Evolutionary conservation across 768 basidiomycete species (phyloP).

Genomic region (Boletus coccyginus): DNA sequence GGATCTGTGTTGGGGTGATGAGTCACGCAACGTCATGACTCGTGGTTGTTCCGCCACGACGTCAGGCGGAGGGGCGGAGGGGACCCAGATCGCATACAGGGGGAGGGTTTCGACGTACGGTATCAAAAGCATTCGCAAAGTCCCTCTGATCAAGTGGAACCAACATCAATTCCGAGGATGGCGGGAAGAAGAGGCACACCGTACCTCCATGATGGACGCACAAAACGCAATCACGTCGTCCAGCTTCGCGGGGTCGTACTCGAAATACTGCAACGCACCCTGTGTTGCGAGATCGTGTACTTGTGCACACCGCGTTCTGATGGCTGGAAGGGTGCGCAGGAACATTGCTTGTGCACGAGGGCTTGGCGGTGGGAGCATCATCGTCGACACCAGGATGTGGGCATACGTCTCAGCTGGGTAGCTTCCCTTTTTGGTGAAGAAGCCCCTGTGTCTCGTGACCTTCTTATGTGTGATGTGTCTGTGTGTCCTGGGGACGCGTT

Average conservation of each 20-base stretch:
- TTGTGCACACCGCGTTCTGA: slow-evolving; percentile 77
- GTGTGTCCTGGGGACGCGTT: no score
- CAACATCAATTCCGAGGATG: not conserved
- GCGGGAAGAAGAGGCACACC: slow-evolving; percentile 8
- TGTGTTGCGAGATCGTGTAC: slow-evolving; percentile 77
- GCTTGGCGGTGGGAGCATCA: not conserved
- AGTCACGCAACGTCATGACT: not conserved
- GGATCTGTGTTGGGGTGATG: slow-evolving; percentile 50
- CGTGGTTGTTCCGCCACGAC: not conserved
- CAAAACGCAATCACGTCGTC: slow-evolving; percentile 70
- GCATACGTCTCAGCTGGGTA: no score
- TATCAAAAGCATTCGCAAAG: slow-evolving; percentile 65
- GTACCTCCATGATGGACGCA: slow-evolving; percentile 72
- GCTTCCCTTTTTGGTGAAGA: slow-evolving; percentile 4
- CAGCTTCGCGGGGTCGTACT: slow-evolving; percentile 79
- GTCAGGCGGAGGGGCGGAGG: slow-evolving; percentile 7
- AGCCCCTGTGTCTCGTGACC: slow-evolving; percentile 9
- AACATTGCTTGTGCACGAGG: slow-evolving; percentile 47
- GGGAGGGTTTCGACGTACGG: slow-evolving; percentile 41
- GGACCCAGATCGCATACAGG: not conserved
- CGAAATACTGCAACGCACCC: slow-evolving; percentile 81
- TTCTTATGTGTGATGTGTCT: no score
- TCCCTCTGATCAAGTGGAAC: slow-evolving; percentile 58
- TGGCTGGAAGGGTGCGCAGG: slow-evolving; percentile 83
- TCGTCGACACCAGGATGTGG: not conserved